Percentiles rank a stretch among this genome's conserved stretches.
Evolutionary conservation across 2,329 filamentous ascomycete species (phyloP).

Genomic region (Botrytis cinerea): DNA sequence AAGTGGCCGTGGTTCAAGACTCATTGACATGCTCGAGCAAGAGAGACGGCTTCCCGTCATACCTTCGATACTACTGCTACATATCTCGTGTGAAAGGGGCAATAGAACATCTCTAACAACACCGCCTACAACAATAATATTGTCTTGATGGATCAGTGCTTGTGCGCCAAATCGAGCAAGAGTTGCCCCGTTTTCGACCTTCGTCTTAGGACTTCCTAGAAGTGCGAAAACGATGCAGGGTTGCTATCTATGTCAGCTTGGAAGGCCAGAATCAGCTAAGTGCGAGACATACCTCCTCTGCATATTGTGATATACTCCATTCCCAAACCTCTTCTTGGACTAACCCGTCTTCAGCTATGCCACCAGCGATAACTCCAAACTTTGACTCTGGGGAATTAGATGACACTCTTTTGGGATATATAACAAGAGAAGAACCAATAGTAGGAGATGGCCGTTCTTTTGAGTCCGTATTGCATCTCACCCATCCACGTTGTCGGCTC

Average conservation of each 20-base stretch:
- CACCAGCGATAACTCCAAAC: constrained; percentile 70
- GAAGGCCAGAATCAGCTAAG: neutral
- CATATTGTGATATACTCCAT: constrained; percentile 44
- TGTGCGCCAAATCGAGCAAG: constrained; percentile 49
- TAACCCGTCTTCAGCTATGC: constrained; percentile 50
- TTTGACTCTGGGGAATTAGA: constrained; percentile 33
- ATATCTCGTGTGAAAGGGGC: constrained; percentile 54
- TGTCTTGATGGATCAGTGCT: constrained; percentile 39
- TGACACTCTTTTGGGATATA: constrained; percentile 27
- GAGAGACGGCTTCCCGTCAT: neutral
- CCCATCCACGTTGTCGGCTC: constrained; percentile 39
- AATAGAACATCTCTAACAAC: constrained; percentile 48
- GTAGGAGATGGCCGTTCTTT: constrained; percentile 26
- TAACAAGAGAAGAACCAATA: constrained; percentile 35
- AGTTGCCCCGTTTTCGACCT: neutral
- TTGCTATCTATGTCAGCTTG: constrained; percentile 5
- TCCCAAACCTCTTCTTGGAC: constrained; percentile 15
- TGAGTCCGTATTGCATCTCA: constrained; percentile 29
- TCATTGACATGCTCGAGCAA: neutral
- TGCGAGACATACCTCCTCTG: constrained; percentile 28
- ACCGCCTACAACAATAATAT: constrained; percentile 48
- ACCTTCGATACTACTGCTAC: neutral
- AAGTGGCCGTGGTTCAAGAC: constrained; percentile 57
- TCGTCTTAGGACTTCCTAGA: neutral
- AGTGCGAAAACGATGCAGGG: neutral